phyloP scores from a whole-genome alignment of 2,329 filamentous ascomycete species.

The Colletotrichum euphorbiae region DNA sequence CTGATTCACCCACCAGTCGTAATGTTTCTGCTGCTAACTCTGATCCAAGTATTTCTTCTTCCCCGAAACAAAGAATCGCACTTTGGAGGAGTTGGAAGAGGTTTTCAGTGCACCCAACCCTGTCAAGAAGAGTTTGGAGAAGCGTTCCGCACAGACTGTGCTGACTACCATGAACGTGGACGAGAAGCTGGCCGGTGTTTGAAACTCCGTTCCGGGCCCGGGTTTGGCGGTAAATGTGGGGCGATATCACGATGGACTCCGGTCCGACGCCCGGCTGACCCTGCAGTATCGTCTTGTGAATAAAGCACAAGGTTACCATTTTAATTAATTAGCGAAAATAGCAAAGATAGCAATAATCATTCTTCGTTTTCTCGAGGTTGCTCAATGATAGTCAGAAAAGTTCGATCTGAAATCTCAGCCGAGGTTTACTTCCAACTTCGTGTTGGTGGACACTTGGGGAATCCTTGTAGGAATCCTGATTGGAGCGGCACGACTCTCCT shows the following conservation, averaged over 20 bases:
- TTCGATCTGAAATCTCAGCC: neutral
- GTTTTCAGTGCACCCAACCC: slow-evolving; percentile 61
- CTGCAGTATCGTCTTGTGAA: neutral
- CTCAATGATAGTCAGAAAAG: neutral
- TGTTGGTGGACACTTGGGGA: neutral
- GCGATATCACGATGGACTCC: neutral
- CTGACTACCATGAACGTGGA: slow-evolving; percentile 43
- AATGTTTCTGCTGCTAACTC: neutral
- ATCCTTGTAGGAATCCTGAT: slow-evolving; percentile 15
- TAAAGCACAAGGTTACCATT: neutral
- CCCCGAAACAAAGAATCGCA: slow-evolving; percentile 59
- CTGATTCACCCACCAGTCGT: too few relatives aligned
- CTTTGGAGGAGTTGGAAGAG: slow-evolving; percentile 65
- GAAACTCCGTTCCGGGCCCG: slow-evolving; percentile 38
- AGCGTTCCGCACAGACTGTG: slow-evolving; percentile 56
- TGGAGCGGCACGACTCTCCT: slow-evolving; percentile 25
- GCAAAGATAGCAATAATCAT: neutral
- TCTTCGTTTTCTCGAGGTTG: neutral
- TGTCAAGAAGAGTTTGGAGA: slow-evolving; percentile 56
- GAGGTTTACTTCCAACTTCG: neutral
- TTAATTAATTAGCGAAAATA: neutral
- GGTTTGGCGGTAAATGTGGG: slow-evolving; percentile 15
- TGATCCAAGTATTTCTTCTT: slow-evolving; percentile 58
- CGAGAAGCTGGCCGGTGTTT: slow-evolving; percentile 48
- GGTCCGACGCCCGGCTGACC: slow-evolving; percentile 1